Conservation (phyloP, 495 filamentous ascomycete genomes). For the Peziza echinospora region DNA sequence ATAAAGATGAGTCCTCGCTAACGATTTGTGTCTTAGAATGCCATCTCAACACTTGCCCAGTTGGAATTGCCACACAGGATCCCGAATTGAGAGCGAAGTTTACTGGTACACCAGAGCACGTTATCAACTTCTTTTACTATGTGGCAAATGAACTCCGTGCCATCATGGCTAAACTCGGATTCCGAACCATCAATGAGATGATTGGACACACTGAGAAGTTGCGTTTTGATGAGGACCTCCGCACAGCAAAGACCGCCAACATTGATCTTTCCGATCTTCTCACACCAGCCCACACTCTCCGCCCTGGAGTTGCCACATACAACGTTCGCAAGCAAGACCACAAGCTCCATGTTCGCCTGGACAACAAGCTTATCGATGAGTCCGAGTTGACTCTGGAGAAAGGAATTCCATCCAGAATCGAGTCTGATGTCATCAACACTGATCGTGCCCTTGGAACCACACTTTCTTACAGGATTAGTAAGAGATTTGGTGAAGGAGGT, state of each 20-base stretch:
- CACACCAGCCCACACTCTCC: slow-evolving; percentile 86
- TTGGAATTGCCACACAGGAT: slow-evolving; percentile 94
- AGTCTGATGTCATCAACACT: slow-evolving; percentile 96
- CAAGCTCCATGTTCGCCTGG: slow-evolving; percentile 72
- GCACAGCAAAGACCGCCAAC: slow-evolving; percentile 73
- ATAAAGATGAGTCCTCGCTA: slow-evolving; percentile 5
- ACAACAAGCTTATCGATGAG: slow-evolving; percentile 97
- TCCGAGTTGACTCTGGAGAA: slow-evolving; percentile 93
- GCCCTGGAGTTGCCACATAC: slow-evolving; percentile 92
- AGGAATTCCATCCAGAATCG: slow-evolving; percentile 81
- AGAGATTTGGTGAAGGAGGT: slow-evolving; percentile 74
- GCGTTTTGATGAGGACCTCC: slow-evolving; percentile 70
- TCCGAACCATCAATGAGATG: slow-evolving; percentile 96
- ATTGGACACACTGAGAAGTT: slow-evolving; percentile 81
- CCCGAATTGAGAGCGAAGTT: slow-evolving; percentile 91
- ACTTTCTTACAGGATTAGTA: slow-evolving; percentile 89
- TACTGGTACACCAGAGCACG: slow-evolving; percentile 80
- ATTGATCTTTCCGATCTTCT: slow-evolving; percentile 91
- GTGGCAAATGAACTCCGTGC: slow-evolving; percentile 91
- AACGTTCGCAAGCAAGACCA: slow-evolving; percentile 99
- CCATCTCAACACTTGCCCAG: slow-evolving; percentile 67
- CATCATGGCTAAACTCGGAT: slow-evolving; percentile 92
- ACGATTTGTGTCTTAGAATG: slow-evolving; percentile 17
- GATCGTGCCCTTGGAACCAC: slow-evolving; percentile 90
- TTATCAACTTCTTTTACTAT: slow-evolving; percentile 99